Conservation (phyloP, 768 basidiomycete genomes). For the Gymnopilus dilepis region DNA sequence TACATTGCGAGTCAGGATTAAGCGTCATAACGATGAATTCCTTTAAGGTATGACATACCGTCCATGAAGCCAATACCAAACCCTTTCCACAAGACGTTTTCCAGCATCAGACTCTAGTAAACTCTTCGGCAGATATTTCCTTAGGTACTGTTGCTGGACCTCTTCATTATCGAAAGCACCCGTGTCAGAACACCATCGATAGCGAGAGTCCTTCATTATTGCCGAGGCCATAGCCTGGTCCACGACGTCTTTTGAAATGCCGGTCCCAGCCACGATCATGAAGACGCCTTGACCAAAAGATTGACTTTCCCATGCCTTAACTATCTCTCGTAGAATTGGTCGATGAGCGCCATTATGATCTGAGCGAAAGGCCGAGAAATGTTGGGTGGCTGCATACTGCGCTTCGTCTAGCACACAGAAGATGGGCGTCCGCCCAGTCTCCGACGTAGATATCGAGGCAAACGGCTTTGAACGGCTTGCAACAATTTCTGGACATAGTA, state of each 20-base stretch:
- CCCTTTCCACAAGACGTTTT: constrained; percentile 39
- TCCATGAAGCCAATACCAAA: constrained; percentile 52
- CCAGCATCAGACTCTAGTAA: constrained; percentile 36
- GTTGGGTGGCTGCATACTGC: constrained; percentile 47
- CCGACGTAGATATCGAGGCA: constrained; percentile 20
- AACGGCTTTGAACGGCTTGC: background rate
- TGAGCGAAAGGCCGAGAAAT: constrained; percentile 43
- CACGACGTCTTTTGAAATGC: constrained; percentile 50
- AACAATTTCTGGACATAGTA: constrained; percentile 23
- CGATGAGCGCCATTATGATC: constrained; percentile 39
- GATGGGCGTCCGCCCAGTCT: constrained; percentile 37
- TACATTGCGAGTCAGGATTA: background rate
- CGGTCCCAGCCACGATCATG: constrained; percentile 51
- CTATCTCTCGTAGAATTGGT: constrained; percentile 48
- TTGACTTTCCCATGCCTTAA: constrained; percentile 45
- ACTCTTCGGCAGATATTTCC: constrained; percentile 40
- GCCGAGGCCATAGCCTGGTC: constrained; percentile 51
- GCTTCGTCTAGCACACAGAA: constrained; percentile 54
- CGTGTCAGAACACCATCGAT: constrained; percentile 51
- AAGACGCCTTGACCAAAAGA: constrained; percentile 45
- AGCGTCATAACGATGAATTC: background rate
- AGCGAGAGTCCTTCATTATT: constrained; percentile 51
- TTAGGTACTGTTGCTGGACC: constrained; percentile 40
- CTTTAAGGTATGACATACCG: constrained; percentile 33
- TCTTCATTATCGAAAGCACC: constrained; percentile 44